phyloP scores from a whole-genome alignment of 257 asterid genomes.

The Solanum arcanum region DNA sequence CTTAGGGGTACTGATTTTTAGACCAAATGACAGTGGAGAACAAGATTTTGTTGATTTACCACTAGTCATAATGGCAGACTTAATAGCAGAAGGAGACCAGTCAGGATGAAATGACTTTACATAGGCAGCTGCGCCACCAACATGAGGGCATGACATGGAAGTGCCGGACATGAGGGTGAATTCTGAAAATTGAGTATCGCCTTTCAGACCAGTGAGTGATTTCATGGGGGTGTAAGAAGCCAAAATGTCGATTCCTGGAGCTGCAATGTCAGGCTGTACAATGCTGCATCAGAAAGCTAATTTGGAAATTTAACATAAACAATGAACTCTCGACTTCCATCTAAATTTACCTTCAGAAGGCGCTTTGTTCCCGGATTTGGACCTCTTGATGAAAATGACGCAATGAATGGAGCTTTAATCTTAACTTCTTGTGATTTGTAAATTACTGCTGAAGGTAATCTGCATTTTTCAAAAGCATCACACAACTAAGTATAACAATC shows the following conservation, averaged over 20 bases:
- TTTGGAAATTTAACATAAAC: background rate
- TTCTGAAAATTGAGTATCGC: constrained; percentile 51
- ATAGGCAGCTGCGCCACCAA: constrained; percentile 71
- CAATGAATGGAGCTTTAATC: constrained; percentile 61
- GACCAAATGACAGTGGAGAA: background rate
- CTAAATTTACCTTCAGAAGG: constrained; percentile 53
- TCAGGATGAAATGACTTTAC: constrained; percentile 71
- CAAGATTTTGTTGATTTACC: constrained; percentile 27
- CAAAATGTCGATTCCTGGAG: constrained; percentile 89
- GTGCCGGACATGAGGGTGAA: constrained; percentile 91
- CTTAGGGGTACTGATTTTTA: background rate
- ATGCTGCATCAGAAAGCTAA: background rate
- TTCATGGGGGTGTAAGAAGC: constrained; percentile 70
- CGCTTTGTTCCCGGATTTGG: constrained; percentile 56
- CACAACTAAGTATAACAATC: background rate
- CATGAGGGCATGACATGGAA: constrained; percentile 95
- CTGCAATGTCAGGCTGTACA: constrained; percentile 76
- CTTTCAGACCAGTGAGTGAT: constrained; percentile 64
- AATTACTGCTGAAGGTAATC: constrained; percentile 64
- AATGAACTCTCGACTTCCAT: background rate
- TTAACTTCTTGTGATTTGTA: constrained; percentile 49
- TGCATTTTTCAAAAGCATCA: constrained; percentile 17
- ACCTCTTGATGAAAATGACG: constrained; percentile 86
- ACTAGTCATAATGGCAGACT: constrained; percentile 80
- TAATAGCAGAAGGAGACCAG: constrained; percentile 87